Evolutionary conservation across 495 filamentous ascomycete genomes (phyloP).

Genomic region (Xylaria venustula): DNA sequence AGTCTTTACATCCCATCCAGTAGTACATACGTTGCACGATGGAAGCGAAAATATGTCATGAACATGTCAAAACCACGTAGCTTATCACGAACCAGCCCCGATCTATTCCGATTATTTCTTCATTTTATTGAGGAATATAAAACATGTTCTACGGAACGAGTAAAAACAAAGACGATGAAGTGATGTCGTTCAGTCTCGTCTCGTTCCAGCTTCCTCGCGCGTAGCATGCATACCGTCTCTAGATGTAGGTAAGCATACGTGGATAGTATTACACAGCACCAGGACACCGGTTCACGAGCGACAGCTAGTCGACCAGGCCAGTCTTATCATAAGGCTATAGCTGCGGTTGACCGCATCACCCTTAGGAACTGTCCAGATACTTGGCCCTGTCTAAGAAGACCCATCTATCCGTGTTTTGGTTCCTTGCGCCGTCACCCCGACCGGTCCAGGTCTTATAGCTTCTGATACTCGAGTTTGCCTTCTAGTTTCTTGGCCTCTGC

Average conservation of each 20-base stretch:
- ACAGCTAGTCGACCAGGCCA: background rate
- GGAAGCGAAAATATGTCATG: too few relatives aligned
- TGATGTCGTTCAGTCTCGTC: background rate
- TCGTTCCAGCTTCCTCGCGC: too few relatives aligned
- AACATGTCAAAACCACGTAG: too few relatives aligned
- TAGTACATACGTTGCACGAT: too few relatives aligned
- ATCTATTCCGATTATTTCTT: too few relatives aligned
- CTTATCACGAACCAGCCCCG: too few relatives aligned
- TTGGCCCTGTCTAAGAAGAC: background rate
- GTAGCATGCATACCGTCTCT: too few relatives aligned
- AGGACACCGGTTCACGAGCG: background rate
- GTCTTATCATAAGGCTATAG: background rate
- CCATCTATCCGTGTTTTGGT: background rate
- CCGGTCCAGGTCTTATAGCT: constrained; percentile 62
- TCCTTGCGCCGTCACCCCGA: background rate
- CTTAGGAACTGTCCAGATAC: background rate
- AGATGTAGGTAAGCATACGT: background rate
- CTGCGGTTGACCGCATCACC: background rate
- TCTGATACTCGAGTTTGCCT: constrained; percentile 96
- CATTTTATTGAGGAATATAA: too few relatives aligned
- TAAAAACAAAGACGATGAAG: background rate
- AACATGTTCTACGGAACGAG: too few relatives aligned
- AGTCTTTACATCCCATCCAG: too few relatives aligned
- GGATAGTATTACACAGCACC: constrained; percentile 8
- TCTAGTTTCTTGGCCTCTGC: constrained; percentile 97